Base-by-base conservation (phyloP, 768 basidiomycete species). In the Pleurotus giganteus region DNA sequence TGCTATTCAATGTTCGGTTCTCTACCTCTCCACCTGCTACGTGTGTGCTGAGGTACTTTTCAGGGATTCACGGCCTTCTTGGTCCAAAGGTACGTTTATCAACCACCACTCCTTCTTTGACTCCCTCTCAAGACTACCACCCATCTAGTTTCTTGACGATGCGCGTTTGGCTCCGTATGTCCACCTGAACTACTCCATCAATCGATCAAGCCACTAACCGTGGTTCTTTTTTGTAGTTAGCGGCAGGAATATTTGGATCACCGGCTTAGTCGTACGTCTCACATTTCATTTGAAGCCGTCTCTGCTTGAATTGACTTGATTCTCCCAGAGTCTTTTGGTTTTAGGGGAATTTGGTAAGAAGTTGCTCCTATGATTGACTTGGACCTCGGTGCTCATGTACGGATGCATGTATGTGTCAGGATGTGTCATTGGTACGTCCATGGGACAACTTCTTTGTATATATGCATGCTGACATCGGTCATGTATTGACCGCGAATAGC, bases 21-120 rank as follows among this genome's bases (percentile, higher is more conserved):
- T n/a, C 13, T 36, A 19, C 19, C 15, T 24, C 47, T 24, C 34
- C n/a, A 3, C n/a, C 12, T 19, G 13, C 31, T 8, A 2, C 23
- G 53, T 2, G 15, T 21, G 41, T 28, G 9, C n/a, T 31, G 19
- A 55, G 55, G 64, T 4, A 58, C 57, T n/a, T 8, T 15, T 31
- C 63, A 83, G 77, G 81, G 77, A 2, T 59, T 81, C 17, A 82
- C 78, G 11, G 78, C 74, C 4, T 66, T 74, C 37, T 64, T 82
- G 19, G 82, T 84, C 4, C 84, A 85, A 66, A 73, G 70, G 79
- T 77, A 28, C 32, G 71, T 65, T 15, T 32, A 28, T 15, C 4
- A n/a, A 36, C 32, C 32, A 19, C 23, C 4, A 27, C 21, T 23
- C 24, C 45, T 46, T 8, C 31, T 19, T 19, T 31, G 39, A 17